Base-by-base conservation (phyloP, 2,329 filamentous ascomycete species). In the Aureobasidium sp. region DNA sequence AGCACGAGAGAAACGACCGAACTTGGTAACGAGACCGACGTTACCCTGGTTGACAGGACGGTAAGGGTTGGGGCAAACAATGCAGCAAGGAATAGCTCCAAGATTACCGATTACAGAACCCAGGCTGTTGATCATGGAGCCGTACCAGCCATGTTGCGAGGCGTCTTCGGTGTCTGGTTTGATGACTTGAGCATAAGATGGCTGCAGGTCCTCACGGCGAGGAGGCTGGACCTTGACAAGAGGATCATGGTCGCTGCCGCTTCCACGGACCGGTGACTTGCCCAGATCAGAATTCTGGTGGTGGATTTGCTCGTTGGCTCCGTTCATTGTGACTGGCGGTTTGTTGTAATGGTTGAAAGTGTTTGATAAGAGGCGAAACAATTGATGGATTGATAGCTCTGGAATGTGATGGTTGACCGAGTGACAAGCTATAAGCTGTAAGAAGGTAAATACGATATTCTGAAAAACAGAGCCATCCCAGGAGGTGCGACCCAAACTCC, bases 31-130 rank as follows among this genome's bases (percentile, higher is more conserved):
- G 39, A 98, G 79, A 57, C 93, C 93, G 44, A 98, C 93, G 62
- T 95, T 90, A 63, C 93, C 93, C 74, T 97, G 93, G 53, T 80
- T 75, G 56, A 98, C 91, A 42, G 83, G 84, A 75, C 94, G 95
- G 79, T 90, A 97, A 2, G 91, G 93, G 73, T 98, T 98, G 45
- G 93, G 93, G 74, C 87, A 96, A 72, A 84, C 76, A 67, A 95
- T 73, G 69, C 90, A 95, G 81, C 90, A 95, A 4, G 93, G 93
- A 61, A 97, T 78, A 16, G 93, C 90, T 47, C 93, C 93, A 19
- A 87, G 65, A 40, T 82, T 86, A 61, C 93, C 93, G 52, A 96
- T 77, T 62, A 79, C 74, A 49, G 79, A 68, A 59, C 93, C 93
- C 6, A 97, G 73, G 14, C 74, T 70, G 68, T 91, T 87, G 70